Evolutionary conservation across 2,329 filamentous ascomycete species (phyloP), one percentile per base, ranked within the genome.

Genomic region (Mycocentrospora acerina): DNA sequence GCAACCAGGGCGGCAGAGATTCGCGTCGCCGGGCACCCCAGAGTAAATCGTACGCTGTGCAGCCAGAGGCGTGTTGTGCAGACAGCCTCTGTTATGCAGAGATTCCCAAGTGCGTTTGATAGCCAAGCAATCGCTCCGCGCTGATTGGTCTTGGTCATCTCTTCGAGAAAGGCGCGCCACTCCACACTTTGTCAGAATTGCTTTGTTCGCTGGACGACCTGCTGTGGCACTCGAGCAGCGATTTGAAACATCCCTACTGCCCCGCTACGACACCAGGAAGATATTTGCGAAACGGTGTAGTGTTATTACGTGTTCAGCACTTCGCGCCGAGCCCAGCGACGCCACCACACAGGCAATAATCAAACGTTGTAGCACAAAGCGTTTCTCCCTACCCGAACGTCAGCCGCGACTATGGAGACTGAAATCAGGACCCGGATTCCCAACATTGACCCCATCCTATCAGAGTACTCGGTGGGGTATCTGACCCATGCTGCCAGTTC

Each of bases 401-500:
- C 46, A 41, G 45, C 44, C 42, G 44, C 28, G 46, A 70, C 45
- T 49, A 95, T 95, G 90, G 90, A 95, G 70, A 78, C 86, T 60
- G 88, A 95, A 72, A 89, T 95, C 65, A 86, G 85, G 72, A 76
- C 85, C 46, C 81, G 89, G 55, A 81, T 95, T 55, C 90, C 90
- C 46, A 85, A 86, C 62, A 88, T 96, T 55, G 90, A 96, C 71
- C 88, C 86, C 42, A 79, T 95, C 48, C 76, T 96, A 53, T 90
- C 89, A 32, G 88, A 95, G 71, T 96, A 95, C 71, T 93, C 90
- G 29, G 88, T 89, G 51, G 93, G 93, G 41, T 98, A 97, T 66
- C 78, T 98, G 56, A 90, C 83, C 60, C 91, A 98, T 76, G 93
- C 93, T 32, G 93, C 90, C 32, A 90, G 85, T 51, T 77, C 86